Base-by-base conservation (phyloP, 192 early-diverging fungal genomes). In the Backusella liffmaniae region DNA sequence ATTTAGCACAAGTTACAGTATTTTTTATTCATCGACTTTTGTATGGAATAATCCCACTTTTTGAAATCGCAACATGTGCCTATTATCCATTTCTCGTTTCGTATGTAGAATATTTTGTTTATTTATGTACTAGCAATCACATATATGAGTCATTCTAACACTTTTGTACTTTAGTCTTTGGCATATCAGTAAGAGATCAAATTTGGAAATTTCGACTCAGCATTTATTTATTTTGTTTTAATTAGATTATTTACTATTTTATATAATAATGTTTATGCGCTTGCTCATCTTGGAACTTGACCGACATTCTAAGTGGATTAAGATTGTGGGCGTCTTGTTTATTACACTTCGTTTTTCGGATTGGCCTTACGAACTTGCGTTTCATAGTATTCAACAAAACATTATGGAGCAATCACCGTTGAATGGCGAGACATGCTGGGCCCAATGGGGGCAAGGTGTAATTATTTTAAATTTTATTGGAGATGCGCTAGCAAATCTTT, bases 391-490 rank as follows among this genome's bases (percentile, higher is more conserved):
- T 39, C 69, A 77, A 51, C 35, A 71, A 67, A 36, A 51, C 23
- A 37, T 71, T 16, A 67, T 65, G 36, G 42, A 65, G 4, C 13
- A 36, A 16, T 56, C 66, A 65, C 59, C 62, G 6, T 42, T 37
- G 26, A 65, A 70, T n/a, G 72, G 72, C 3, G 62, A 73, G 16
- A 79, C 67, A 8, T 73, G 77, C 51, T 74, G 67, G 72, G 73
- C 72, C 29, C 30, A 49, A 35, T 75, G 80, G 80, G 68, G 66
- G 1, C 51, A 53, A n/a, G 76, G 76, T 56, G 80, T 82, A 15
- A 35, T 82, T 18, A 73, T 78, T 56, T 51, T 82, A 12, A 77
- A 77, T 66, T 78, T 82, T 37, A 67, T 82, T 41, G 80, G 69
- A 30, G 80, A 82, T 36, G 37, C 59, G 12, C 39, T 82, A 4